Conservation (phyloP, 345 rosid species). For the Eucalyptus dawsonii region DNA sequence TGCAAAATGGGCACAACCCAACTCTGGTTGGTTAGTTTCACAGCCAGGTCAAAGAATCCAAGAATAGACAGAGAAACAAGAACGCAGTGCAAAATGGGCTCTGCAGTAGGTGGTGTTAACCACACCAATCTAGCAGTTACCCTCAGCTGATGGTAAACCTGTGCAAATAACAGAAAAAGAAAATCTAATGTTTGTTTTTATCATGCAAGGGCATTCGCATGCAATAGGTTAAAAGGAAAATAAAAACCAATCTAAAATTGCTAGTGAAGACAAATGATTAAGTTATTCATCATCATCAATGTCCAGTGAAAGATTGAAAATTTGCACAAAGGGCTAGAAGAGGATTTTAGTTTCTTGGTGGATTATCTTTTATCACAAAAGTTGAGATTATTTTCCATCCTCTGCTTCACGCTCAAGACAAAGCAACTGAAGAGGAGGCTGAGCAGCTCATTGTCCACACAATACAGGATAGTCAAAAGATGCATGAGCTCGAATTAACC, state of each 20-base stretch:
- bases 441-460: background rate
- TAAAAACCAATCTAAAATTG: background rate
- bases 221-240: background rate
- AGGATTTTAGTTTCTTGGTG: background rate
- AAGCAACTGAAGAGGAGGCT: background rate
- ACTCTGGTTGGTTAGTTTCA: background rate
- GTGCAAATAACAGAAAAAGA: background rate
- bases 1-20: background rate
- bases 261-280: background rate
- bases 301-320: background rate
- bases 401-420: background rate
- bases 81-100: background rate
- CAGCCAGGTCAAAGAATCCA: background rate
- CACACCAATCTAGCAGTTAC: background rate
- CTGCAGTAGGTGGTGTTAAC: background rate
- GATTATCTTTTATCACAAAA: background rate
- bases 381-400: background rate
- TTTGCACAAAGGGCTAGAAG: background rate
- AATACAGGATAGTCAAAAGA: background rate
- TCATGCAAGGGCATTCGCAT: background rate
- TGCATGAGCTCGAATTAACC: slow-evolving; percentile 7
- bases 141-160: background rate
- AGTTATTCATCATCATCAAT: background rate
- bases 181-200: background rate
- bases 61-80: background rate